Percentiles rank a stretch among this genome's conserved stretches.
Conservation (phyloP, 805 yeast genomes). For the Deakozyma indianensis region DNA sequence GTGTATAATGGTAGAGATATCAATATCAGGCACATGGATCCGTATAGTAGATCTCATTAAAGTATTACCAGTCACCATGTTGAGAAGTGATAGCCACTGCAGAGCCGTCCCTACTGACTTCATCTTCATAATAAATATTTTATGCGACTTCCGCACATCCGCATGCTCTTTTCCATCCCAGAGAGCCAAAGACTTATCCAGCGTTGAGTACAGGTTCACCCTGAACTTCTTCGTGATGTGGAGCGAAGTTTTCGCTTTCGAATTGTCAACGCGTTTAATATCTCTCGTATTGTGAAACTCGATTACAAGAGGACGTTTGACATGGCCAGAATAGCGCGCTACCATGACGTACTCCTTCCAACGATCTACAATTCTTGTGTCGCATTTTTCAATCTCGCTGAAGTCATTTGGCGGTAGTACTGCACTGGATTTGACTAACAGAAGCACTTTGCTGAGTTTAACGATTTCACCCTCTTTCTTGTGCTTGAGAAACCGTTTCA, state of each 20-base stretch:
- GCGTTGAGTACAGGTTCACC: constrained; percentile 43
- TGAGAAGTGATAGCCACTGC: constrained; percentile 50
- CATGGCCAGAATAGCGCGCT: constrained; percentile 44
- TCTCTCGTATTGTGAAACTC: constrained; percentile 44
- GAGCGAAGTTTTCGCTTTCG: constrained; percentile 13
- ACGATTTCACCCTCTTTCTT: constrained; percentile 42
- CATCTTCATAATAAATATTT: constrained; percentile 41
- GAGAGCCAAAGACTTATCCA: constrained; percentile 59
- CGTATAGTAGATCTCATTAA: constrained; percentile 12
- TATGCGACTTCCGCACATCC: constrained; percentile 12
- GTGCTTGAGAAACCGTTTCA: background rate
- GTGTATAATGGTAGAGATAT: constrained; percentile 13
- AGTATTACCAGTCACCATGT: constrained; percentile 28
- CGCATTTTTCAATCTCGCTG: constrained; percentile 36
- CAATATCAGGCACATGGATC: constrained; percentile 32
- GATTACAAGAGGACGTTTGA: constrained; percentile 37
- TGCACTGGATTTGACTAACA: constrained; percentile 33
- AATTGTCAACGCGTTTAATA: constrained; percentile 15
- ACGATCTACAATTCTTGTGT: constrained; percentile 45
- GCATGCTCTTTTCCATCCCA: constrained; percentile 15
- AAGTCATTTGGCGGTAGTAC: constrained; percentile 20
- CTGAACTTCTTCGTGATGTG: constrained; percentile 15
- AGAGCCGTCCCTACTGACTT: constrained; percentile 39
- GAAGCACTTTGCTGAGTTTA: constrained; percentile 53
- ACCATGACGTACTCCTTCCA: constrained; percentile 75